A percentile compares a stretch with the other conserved stretches of the same genome.
Conservation (phyloP, 176 grass and related monocot species). For the Chloris gayana region DNA sequence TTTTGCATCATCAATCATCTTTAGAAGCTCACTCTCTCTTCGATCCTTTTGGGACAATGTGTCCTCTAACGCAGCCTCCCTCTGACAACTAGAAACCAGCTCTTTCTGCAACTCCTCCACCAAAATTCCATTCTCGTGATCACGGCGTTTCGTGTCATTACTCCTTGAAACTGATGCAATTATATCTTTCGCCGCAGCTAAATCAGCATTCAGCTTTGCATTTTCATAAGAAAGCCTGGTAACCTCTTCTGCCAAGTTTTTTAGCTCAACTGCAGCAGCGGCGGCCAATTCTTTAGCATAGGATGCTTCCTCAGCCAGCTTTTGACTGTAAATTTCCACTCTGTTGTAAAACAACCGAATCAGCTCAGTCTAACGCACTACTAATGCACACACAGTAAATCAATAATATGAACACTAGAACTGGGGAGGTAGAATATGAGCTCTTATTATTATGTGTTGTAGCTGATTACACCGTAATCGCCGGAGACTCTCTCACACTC, state of each 20-base stretch:
- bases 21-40: conserved; percentile 78
- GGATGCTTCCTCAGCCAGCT: conserved; percentile 85
- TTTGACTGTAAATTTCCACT: conserved; percentile 84
- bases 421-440: too few relatives aligned
- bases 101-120: conserved; percentile 91
- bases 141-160: conserved; percentile 42
- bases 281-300: conserved; percentile 99
- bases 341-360: too few relatives aligned
- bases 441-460: too few relatives aligned
- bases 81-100: conserved; percentile 75
- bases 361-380: too few relatives aligned
- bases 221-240: conserved; percentile 98
- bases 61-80: conserved; percentile 78
- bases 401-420: too few relatives aligned
- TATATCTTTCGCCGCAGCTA: conserved; percentile 58
- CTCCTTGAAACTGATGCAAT: conserved; percentile 41
- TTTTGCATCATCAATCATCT: conserved; percentile 77
- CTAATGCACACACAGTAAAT: too few relatives aligned
- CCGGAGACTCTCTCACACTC: too few relatives aligned
- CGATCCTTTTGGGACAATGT: conserved; percentile 68
- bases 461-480: too few relatives aligned
- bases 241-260: conserved; percentile 97
- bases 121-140: conserved; percentile 65
- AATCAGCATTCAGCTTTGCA: conserved; percentile 65
- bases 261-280: conserved; percentile 89